Base-by-base conservation (phyloP, 495 filamentous ascomycete genomes). In the Aspergillus sclerotioniger region DNA sequence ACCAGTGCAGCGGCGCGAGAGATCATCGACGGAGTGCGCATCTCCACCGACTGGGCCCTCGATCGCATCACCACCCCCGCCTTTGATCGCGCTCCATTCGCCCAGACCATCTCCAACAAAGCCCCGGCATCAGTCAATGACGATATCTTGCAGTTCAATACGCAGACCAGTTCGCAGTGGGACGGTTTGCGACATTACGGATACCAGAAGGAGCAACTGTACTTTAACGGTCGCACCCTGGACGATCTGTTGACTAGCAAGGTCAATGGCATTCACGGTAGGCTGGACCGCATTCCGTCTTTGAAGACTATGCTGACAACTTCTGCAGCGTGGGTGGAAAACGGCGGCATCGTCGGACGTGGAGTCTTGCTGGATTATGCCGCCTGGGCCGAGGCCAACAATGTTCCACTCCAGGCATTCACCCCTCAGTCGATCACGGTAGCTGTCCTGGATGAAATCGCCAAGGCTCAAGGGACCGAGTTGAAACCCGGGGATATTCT, bases 141-240 rank as follows among this genome's bases (percentile, higher is more conserved):
- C 15, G 52, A 57, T 1, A 19, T 43, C 32, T 8, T 53, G 44
- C 20, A 37, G 15, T 63, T 63, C 45, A 63, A 59, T n/a, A 45
- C 80, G 25, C 81, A 86, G 67, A 66, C 66, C 32, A 71, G 67
- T 32, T 71, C 66, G 3, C 80, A 82, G 53, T 81, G 79, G 79
- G 79, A 82, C 67, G 79, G 79, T 6, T 72, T 80, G 31, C 56
- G 76, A 28, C 74, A 80, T 62, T 75, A 65, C 57, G 70, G 67
- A 59, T 63, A 56, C 25, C 35, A 46, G 65, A 66, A 78, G 20
- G 76, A 75, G 48, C 57, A 69, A 49, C 57, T 63, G 29, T 89
- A 84, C 58, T 87, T 84, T 61, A 84, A 84, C 46, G 83, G 82
- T 8, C 69, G 77, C 1, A 82, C 76, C 0, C 64, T 71, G 65